These are phyloP conservation scores for Aspergillus latus DNA, from an alignment of 2,329 filamentous ascomycete genomes.

Conservation along the genomic window DNA sequence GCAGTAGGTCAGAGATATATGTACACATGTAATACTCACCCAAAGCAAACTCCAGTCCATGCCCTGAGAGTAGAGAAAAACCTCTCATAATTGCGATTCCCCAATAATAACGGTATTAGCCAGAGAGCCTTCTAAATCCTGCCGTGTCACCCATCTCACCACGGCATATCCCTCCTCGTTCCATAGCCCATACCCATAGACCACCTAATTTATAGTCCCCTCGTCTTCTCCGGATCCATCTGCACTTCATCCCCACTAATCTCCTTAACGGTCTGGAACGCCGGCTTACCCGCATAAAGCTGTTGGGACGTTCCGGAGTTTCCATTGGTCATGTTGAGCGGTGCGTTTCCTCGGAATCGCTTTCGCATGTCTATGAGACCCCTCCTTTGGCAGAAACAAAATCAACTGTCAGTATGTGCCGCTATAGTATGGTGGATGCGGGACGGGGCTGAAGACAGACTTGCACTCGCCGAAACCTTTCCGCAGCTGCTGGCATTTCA, in stretches of 20 bases:
- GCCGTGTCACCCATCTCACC: not conserved
- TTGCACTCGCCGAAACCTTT: slow-evolving; percentile 94
- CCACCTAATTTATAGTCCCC: slow-evolving; percentile 38
- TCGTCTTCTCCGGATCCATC: slow-evolving; percentile 51
- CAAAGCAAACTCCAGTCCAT: slow-evolving; percentile 21
- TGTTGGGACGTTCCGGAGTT: slow-evolving; percentile 56
- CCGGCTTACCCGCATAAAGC: slow-evolving; percentile 75
- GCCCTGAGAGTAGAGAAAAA: slow-evolving; percentile 11
- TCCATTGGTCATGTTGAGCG: slow-evolving; percentile 67
- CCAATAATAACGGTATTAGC: not conserved
- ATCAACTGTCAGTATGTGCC: not conserved
- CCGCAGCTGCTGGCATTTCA: slow-evolving; percentile 86
- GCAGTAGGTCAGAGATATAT: slow-evolving; percentile 1
- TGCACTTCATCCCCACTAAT: slow-evolving; percentile 66
- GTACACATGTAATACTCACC: slow-evolving; percentile 1
- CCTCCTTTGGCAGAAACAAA: slow-evolving; percentile 47
- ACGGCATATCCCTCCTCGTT: not conserved
- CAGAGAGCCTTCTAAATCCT: not conserved
- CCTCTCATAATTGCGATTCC: not conserved
- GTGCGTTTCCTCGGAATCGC: slow-evolving; percentile 91
- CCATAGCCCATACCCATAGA: not conserved
- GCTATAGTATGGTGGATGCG: not conserved
- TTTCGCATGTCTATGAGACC: slow-evolving; percentile 99
- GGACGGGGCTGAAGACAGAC: slow-evolving; percentile 31
- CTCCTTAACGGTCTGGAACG: slow-evolving; percentile 65